These are phyloP conservation scores for Russula lepida DNA, from an alignment of 768 basidiomycete genomes.

Conservation along the genomic window DNA sequence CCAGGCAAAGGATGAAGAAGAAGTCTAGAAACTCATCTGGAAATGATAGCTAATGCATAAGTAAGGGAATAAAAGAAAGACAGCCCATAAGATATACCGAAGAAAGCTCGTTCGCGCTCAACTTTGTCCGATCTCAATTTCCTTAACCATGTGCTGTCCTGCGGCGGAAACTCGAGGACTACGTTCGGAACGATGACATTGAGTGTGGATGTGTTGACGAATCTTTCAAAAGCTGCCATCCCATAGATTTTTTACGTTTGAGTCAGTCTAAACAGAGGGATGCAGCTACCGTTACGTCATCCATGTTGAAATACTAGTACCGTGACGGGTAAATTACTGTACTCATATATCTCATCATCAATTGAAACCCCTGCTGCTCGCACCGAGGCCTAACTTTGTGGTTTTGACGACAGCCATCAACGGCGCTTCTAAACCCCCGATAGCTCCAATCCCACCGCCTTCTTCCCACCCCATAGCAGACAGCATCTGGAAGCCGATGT, in stretches of 20 bases:
- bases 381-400: conserved; percentile 79
- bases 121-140: conserved; percentile 34
- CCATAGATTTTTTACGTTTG: no score
- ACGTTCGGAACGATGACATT: conserved; percentile 59
- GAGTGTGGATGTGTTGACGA: conserved; percentile 52
- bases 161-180: conserved; percentile 51
- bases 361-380: conserved; percentile 26
- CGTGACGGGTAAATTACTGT: no score
- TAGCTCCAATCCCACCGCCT: conserved; percentile 64
- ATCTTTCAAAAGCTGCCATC: conserved; percentile 48
- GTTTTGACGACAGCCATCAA: conserved; percentile 80
- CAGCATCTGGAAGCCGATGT: conserved; percentile 83
- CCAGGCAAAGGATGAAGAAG: conserved; percentile 19
- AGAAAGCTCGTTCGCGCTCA: conserved; percentile 64
- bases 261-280: no score
- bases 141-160: conserved; percentile 48
- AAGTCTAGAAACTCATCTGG: conserved; percentile 26
- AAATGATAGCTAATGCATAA: conserved; percentile 30
- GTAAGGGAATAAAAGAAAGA: conserved; percentile 13
- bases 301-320: no score
- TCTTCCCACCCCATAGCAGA: conserved; percentile 89
- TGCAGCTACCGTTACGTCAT: not conserved
- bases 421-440: conserved; percentile 57
- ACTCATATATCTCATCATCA: no score
- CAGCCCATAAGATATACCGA: conserved; percentile 40